These are phyloP conservation scores for Mycena galericulata DNA, from an alignment of 768 basidiomycete genomes.

Conservation along the genomic window DNA sequence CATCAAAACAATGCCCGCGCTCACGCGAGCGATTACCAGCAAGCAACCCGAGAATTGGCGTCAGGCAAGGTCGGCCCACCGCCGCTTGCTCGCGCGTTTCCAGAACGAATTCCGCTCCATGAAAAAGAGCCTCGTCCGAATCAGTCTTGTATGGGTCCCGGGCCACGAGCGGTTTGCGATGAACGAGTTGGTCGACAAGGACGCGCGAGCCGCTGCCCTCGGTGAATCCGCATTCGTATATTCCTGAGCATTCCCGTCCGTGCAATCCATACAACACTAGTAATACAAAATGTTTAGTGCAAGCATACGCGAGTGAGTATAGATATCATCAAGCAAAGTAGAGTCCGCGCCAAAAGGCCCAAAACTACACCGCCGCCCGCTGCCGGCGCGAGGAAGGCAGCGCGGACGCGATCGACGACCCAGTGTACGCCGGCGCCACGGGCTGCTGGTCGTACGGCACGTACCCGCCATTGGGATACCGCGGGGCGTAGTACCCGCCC, in stretches of 20 bases:
- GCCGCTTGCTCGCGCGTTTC: background rate
- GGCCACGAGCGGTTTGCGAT: constrained; percentile 18
- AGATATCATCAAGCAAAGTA: too few species aligned
- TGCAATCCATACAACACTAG: too few species aligned
- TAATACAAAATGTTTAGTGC: background rate
- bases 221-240: background rate
- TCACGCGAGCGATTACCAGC: constrained; percentile 17
- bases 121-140: background rate
- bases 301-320: too few species aligned
- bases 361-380: background rate
- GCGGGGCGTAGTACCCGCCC: constrained; percentile 11
- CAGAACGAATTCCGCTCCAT: constrained; percentile 1
- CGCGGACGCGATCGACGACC: constrained; percentile 21
- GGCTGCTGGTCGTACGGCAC: constrained; percentile 32
- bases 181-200: constrained; percentile 25
- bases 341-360: too few species aligned
- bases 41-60: constrained; percentile 16
- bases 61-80: background rate
- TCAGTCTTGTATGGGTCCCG: constrained; percentile 22
- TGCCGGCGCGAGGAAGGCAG: background rate
- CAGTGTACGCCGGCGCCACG: constrained; percentile 20
- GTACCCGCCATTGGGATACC: constrained; percentile 33
- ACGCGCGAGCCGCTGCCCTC: constrained; percentile 20
- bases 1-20: constrained; percentile 1
- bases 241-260: too few species aligned